Conservation (phyloP, 2,329 filamentous ascomycete species). For the Cytospora paraplurivora region DNA sequence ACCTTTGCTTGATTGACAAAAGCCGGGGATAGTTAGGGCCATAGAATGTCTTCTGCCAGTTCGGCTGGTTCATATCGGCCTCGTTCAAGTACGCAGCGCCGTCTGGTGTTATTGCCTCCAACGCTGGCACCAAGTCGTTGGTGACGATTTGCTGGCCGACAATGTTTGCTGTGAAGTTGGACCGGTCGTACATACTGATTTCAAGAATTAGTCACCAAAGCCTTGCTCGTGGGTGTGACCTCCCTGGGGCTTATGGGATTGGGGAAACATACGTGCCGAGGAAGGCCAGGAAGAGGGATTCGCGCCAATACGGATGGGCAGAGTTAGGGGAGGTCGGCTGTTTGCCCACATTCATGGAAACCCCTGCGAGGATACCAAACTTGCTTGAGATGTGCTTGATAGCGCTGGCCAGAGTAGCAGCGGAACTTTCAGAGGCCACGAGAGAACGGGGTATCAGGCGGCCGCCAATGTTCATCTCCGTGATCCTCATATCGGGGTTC, state of each 20-base stretch:
- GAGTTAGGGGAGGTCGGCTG: constrained; percentile 1
- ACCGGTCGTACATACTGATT: constrained; percentile 3
- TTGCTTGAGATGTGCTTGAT: constrained; percentile 2
- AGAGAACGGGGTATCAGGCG: constrained; percentile 9
- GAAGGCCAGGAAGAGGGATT: constrained; percentile 10
- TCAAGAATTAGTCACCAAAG: neutral
- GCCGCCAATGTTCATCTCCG: constrained; percentile 13
- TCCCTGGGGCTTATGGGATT: too few species aligned
- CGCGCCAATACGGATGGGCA: constrained; percentile 12
- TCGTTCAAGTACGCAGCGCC: constrained; percentile 22
- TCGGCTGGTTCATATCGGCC: constrained; percentile 21
- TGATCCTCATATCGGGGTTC: constrained; percentile 7
- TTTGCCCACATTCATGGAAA: constrained; percentile 5
- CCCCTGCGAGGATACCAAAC: neutral
- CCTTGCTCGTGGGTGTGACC: neutral
- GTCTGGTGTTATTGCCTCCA: constrained; percentile 30
- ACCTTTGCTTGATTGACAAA: constrained; percentile 44
- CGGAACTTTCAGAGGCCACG: neutral
- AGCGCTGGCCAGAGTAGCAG: neutral
- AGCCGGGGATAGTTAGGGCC: constrained; percentile 30
- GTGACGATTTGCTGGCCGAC: constrained; percentile 9
- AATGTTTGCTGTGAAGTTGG: constrained; percentile 8
- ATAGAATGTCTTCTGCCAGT: constrained; percentile 21
- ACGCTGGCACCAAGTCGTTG: constrained; percentile 3
- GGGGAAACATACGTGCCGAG: neutral